Conservation (phyloP, 1,139 yeast species). For the Lodderomyces pseudojiufengensis region DNA sequence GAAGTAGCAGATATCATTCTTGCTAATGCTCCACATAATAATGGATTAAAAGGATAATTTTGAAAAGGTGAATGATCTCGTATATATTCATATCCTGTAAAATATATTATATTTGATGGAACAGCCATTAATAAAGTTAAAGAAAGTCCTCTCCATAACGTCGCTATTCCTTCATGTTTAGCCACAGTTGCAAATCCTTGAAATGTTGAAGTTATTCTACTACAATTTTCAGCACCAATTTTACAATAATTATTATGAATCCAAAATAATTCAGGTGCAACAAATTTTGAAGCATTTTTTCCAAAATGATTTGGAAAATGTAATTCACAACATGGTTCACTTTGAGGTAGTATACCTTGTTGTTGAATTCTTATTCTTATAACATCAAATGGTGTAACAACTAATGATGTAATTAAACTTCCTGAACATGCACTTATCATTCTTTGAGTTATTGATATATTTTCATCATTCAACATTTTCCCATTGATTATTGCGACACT, state of each 20-base stretch:
- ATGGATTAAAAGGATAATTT: constrained; percentile 58
- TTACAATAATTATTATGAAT: constrained; percentile 35
- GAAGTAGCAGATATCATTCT: constrained; percentile 79
- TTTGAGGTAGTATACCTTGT: constrained; percentile 58
- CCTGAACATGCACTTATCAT: constrained; percentile 93
- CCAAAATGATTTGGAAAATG: constrained; percentile 11
- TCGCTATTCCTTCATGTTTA: constrained; percentile 65
- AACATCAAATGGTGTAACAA: constrained; percentile 92
- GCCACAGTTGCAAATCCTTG: constrained; percentile 70
- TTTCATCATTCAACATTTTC: constrained; percentile 10
- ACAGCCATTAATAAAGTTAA: constrained; percentile 83
- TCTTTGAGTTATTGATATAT: constrained; percentile 54
- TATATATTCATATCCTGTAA: constrained; percentile 86
- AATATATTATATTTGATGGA: constrained; percentile 91
- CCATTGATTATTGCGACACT: background rate
- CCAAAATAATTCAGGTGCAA: constrained; percentile 38
- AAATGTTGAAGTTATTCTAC: constrained; percentile 53
- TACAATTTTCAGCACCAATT: constrained; percentile 28
- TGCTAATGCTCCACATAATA: constrained; percentile 83
- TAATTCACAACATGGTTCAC: constrained; percentile 27
- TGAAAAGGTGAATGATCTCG: constrained; percentile 69
- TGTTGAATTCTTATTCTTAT: constrained; percentile 88
- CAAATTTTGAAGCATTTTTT: background rate
- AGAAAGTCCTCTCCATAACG: constrained; percentile 89
- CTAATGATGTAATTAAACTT: constrained; percentile 78